A percentile compares a stretch with the other conserved stretches of the same genome.
phyloP scores from a whole-genome alignment of 2,329 filamentous ascomycete species.

The Rutstroemia sp. region DNA sequence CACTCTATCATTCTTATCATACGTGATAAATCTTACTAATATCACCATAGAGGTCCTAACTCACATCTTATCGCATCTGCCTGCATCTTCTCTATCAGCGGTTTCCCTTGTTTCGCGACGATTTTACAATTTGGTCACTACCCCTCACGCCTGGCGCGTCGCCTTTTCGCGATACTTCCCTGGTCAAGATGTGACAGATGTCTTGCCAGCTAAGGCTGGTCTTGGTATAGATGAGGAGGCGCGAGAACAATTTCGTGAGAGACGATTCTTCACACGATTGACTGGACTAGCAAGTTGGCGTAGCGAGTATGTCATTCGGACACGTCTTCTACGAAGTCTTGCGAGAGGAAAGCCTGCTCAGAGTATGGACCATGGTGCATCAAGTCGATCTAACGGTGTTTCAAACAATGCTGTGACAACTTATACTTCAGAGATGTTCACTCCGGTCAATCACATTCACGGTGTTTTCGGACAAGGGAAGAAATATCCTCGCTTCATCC shows the following conservation, averaged over 20 bases:
- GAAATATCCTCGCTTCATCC: constrained; percentile 70
- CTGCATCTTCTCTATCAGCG: constrained; percentile 73
- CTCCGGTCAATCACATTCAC: constrained; percentile 72
- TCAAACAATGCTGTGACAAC: constrained; percentile 64
- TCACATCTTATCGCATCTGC: constrained; percentile 83
- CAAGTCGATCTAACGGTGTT: constrained; percentile 37
- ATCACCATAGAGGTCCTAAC: constrained; percentile 72
- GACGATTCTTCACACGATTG: constrained; percentile 73
- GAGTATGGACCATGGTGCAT: constrained; percentile 44
- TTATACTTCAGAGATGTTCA: constrained; percentile 77
- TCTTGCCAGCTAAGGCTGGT: neutral
- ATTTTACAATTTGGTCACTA: constrained; percentile 81
- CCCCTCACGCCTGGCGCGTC: constrained; percentile 87
- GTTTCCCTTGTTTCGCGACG: constrained; percentile 82
- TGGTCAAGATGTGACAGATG: constrained; percentile 53
- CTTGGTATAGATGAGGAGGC: constrained; percentile 35
- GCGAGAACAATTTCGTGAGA: constrained; percentile 55
- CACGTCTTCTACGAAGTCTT: constrained; percentile 73
- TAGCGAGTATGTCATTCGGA: constrained; percentile 88
- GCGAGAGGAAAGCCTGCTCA: constrained; percentile 71
- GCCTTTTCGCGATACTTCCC: constrained; percentile 90
- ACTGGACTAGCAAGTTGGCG: constrained; percentile 86
- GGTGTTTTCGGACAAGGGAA: constrained; percentile 69
- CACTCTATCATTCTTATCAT: constrained; percentile 6
- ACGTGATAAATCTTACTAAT: neutral